phyloP scores from a whole-genome alignment of 1,284 basidiomycete species.

The Ceratobasidium sp. region DNA sequence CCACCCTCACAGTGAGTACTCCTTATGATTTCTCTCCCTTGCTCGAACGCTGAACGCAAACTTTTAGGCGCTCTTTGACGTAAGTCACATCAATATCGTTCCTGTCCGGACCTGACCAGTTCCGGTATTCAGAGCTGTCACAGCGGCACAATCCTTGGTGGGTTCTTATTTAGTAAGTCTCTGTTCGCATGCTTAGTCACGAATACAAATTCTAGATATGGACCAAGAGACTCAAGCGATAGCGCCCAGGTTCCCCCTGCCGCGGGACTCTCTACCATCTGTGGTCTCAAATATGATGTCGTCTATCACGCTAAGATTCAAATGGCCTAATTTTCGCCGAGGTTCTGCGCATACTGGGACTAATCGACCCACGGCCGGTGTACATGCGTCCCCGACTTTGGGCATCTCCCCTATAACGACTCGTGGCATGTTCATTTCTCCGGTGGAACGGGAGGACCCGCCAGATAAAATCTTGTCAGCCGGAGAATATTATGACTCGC shows the following conservation, averaged over 20 bases:
- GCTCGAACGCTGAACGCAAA: not conserved
- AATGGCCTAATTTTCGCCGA: slow-evolving; percentile 3
- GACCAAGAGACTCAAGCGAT: slow-evolving; percentile 25
- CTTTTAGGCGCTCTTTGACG: slow-evolving; percentile 34
- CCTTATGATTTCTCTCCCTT: not conserved
- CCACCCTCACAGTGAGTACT: slow-evolving; percentile 23
- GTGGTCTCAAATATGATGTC: slow-evolving; percentile 1
- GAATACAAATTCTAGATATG: slow-evolving; percentile 31
- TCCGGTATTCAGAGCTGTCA: slow-evolving; percentile 22
- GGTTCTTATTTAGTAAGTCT: not conserved
- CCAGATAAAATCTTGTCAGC: too few species aligned
- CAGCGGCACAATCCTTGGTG: slow-evolving; percentile 43
- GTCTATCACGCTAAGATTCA: slow-evolving; percentile 14
- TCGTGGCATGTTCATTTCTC: not conserved
- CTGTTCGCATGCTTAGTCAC: not conserved
- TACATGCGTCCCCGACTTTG: too few species aligned
- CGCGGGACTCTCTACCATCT: slow-evolving; percentile 17
- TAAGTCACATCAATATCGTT: not conserved
- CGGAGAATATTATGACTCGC: too few species aligned
- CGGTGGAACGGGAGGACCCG: too few species aligned
- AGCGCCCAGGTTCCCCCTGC: not conserved
- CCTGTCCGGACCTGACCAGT: not conserved
- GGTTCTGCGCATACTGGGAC: slow-evolving; percentile 4
- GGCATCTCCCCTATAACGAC: too few species aligned
- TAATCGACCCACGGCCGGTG: not conserved